Percentiles rank a stretch among this genome's conserved stretches.
These are phyloP conservation scores for Saccharomyces mikatae DNA, from an alignment of 805 yeast genomes.

Conservation along the genomic window DNA sequence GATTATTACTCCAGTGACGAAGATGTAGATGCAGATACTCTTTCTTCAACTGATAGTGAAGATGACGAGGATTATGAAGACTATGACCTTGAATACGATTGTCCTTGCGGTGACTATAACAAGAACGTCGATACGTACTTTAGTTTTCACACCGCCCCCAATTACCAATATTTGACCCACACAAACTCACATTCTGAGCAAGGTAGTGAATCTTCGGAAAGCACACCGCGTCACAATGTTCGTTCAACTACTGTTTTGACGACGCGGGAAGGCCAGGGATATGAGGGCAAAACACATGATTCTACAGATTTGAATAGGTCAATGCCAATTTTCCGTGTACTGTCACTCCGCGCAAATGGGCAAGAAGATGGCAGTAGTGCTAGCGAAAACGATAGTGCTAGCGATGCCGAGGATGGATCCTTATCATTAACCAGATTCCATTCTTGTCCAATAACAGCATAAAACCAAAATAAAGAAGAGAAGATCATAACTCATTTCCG, in stretches of 20 bases:
- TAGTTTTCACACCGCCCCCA: not conserved
- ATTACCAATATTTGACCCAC: not conserved
- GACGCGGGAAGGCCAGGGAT: not conserved
- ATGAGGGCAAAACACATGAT: not conserved
- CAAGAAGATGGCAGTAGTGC: not conserved
- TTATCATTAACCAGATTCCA: not conserved
- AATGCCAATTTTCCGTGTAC: not conserved
- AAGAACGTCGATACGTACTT: not conserved
- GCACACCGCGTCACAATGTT: not conserved
- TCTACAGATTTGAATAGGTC: not conserved
- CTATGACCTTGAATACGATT: constrained; percentile 1
- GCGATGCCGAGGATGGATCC: constrained; percentile 4
- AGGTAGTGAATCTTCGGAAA: not conserved
- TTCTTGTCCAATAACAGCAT: not conserved
- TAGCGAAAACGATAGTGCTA: constrained; percentile 14
- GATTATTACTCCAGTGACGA: constrained; percentile 1
- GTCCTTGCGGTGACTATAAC: not conserved
- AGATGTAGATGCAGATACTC: not conserved
- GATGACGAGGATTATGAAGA: constrained; percentile 9
- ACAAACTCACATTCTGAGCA: not conserved
- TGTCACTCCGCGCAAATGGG: not conserved
- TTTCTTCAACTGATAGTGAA: not conserved
- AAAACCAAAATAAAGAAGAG: not conserved
- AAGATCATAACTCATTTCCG: not conserved
- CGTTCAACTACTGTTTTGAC: not conserved